These are phyloP conservation scores for Themeda triandra DNA, from an alignment of 176 grass and related monocot species.

Conservation along the genomic window DNA sequence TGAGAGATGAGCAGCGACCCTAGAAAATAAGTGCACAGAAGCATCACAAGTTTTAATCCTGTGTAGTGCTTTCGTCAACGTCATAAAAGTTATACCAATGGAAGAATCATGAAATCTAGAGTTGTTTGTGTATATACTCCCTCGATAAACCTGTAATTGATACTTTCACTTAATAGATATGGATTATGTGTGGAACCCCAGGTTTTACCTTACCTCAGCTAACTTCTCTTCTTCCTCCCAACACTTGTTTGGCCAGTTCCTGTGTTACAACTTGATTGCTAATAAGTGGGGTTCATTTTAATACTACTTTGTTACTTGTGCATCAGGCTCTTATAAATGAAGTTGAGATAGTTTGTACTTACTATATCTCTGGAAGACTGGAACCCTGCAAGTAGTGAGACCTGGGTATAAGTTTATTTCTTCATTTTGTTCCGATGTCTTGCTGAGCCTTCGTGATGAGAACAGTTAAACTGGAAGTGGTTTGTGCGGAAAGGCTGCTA, in stretches of 20 bases:
- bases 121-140: constrained; percentile 24
- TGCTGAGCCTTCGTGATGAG: neutral
- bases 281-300: too few relatives aligned
- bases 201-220: neutral
- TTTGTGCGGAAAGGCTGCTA: neutral
- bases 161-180: constrained; percentile 14
- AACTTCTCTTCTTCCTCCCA: neutral
- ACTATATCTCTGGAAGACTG: neutral
- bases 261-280: neutral
- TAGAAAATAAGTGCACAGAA: constrained; percentile 14
- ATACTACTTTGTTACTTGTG: too few relatives aligned
- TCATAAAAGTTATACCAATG: constrained; percentile 8
- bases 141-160: neutral
- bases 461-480: neutral
- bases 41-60: neutral
- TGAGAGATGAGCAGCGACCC: constrained; percentile 22
- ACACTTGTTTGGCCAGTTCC: neutral
- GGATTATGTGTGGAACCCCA: neutral
- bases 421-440: neutral
- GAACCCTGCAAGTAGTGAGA: neutral
- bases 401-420: neutral
- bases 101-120: neutral
- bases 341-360: too few relatives aligned
- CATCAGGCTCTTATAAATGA: too few relatives aligned
- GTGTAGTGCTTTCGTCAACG: neutral